These are phyloP conservation scores for Boletellus sp. DNA, from an alignment of 768 basidiomycete species.

Conservation along the genomic window DNA sequence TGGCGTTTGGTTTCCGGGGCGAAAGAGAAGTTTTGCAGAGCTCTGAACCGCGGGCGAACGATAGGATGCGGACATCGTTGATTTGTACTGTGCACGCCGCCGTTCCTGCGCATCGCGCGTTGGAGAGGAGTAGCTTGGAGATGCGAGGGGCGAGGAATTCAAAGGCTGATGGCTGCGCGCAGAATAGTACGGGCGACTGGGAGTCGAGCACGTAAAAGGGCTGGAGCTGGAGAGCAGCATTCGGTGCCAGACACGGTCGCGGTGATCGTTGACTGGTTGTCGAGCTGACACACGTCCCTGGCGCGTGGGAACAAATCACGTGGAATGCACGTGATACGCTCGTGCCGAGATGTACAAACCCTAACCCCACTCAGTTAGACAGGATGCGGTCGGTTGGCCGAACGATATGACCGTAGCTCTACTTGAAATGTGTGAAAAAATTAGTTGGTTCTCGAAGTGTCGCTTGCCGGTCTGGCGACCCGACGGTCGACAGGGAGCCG, in stretches of 20 bases:
- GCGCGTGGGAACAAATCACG: slow-evolving; percentile 22
- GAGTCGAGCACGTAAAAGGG: slow-evolving; percentile 37
- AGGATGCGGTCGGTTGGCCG: too few relatives aligned
- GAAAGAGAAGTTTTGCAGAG: slow-evolving; percentile 15
- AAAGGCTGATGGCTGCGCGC: slow-evolving; percentile 34
- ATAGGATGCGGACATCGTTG: slow-evolving; percentile 25
- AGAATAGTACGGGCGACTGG: slow-evolving; percentile 30
- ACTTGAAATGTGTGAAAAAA: too few relatives aligned
- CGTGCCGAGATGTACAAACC: too few relatives aligned
- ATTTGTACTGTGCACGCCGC: slow-evolving; percentile 56
- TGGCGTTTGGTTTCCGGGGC: slow-evolving; percentile 11
- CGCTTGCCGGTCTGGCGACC: too few relatives aligned
- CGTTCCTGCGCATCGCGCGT: slow-evolving; percentile 43
- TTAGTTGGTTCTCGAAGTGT: too few relatives aligned
- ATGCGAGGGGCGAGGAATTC: slow-evolving; percentile 53
- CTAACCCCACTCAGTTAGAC: too few relatives aligned
- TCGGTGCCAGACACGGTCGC: neutral
- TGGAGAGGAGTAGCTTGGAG: slow-evolving; percentile 44
- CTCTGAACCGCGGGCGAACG: slow-evolving; percentile 13
- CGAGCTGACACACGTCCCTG: slow-evolving; percentile 21
- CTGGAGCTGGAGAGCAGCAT: slow-evolving; percentile 26
- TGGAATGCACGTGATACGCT: slow-evolving; percentile 15
- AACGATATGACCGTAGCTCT: too few relatives aligned
- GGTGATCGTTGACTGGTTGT: slow-evolving; percentile 10
- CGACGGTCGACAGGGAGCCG: too few relatives aligned